Conservation (phyloP, 2,329 filamentous ascomycete species). For the Leptographium flavum region DNA sequence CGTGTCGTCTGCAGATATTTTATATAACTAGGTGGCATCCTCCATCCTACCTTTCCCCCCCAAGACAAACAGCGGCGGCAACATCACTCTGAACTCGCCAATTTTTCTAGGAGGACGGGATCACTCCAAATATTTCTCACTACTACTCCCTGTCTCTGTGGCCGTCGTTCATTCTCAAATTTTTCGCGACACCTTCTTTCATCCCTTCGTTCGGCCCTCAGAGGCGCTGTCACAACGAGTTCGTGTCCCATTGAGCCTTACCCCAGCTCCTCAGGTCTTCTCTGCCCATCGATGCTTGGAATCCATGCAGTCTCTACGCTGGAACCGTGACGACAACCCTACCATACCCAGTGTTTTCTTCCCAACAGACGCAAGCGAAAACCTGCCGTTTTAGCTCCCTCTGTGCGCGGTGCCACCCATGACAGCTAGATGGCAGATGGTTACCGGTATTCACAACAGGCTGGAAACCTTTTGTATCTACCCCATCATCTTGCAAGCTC, state of each 20-base stretch:
- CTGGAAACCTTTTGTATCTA: slow-evolving; percentile 42
- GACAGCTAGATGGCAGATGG: slow-evolving; percentile 53
- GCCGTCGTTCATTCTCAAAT: neutral
- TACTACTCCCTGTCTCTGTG: neutral
- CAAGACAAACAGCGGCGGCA: neutral
- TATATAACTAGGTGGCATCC: neutral
- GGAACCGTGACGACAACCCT: neutral
- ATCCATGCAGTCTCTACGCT: slow-evolving; percentile 4
- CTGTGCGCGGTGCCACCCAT: slow-evolving; percentile 13
- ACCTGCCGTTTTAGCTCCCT: neutral
- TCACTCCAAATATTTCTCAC: neutral
- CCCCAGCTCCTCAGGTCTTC: neutral
- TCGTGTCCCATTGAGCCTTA: slow-evolving; percentile 5
- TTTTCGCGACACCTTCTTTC: neutral
- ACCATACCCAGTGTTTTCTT: neutral
- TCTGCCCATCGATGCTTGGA: slow-evolving; percentile 9
- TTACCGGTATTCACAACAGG: slow-evolving; percentile 48
- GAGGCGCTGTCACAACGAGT: neutral
- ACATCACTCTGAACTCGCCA: neutral
- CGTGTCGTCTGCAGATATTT: neutral
- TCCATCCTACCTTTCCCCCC: neutral
- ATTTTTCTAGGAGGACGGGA: neutral
- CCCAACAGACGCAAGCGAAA: slow-evolving; percentile 1
- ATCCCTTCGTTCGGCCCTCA: neutral
- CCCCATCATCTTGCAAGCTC: slow-evolving; percentile 32